Evolutionary conservation across 345 rosid species (phyloP).

Genomic region (Acer saccharum): DNA sequence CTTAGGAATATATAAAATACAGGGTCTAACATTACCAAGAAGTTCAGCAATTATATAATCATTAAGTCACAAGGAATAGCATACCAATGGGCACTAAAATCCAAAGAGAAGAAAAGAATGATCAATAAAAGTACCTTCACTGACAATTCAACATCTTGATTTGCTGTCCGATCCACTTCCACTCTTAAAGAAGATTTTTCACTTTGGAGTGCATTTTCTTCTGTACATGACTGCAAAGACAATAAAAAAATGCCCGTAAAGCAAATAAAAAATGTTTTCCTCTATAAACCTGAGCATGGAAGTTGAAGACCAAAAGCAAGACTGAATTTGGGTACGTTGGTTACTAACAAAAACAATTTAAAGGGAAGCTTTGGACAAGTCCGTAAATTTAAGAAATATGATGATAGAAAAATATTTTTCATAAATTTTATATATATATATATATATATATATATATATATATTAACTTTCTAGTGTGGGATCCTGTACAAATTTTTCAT

Average conservation of each 20-base stretch:
- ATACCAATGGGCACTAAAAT: neutral
- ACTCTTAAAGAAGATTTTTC: conserved; percentile 47
- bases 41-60: neutral
- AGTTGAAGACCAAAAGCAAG: neutral
- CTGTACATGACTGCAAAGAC: conserved; percentile 40
- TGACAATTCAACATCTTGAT: conserved; percentile 55
- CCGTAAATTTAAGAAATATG: neutral
- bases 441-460: too few species aligned
- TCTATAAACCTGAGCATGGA: neutral
- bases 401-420: neutral
- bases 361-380: neutral
- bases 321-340: neutral
- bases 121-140: conserved; percentile 52
- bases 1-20: neutral
- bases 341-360: neutral
- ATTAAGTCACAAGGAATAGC: neutral
- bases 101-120: conserved; percentile 19
- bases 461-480: too few species aligned
- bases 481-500: too few species aligned
- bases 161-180: conserved; percentile 56
- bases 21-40: conserved; percentile 15
- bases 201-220: conserved; percentile 38
- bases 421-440: too few species aligned
- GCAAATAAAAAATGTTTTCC: neutral
- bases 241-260: neutral